These are phyloP conservation scores for Xylaria telfairii DNA, from an alignment of 495 filamentous ascomycete species.

Conservation along the genomic window DNA sequence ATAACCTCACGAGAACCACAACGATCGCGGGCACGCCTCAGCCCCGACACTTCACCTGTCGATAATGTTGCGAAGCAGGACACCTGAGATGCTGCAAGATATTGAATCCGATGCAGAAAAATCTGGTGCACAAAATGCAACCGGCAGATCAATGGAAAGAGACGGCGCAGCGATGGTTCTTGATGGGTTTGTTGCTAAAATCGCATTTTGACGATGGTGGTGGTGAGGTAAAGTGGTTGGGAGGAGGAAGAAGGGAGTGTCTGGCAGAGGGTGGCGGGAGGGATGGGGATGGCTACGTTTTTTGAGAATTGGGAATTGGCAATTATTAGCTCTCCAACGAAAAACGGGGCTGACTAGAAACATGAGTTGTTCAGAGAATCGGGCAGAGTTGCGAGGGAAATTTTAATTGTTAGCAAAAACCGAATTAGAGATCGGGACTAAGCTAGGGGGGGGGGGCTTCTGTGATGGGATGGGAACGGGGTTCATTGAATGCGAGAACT, in stretches of 20 bases:
- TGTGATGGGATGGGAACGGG: slow-evolving; percentile 16
- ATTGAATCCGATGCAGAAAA: slow-evolving; percentile 38
- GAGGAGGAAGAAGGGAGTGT: slow-evolving; percentile 54
- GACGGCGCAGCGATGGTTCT: slow-evolving; percentile 41
- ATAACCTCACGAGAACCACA: slow-evolving; percentile 50
- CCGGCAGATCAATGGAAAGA: slow-evolving; percentile 36
- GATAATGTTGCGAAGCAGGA: slow-evolving; percentile 30
- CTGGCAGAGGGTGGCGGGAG: slow-evolving; percentile 42
- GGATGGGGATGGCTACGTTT: slow-evolving; percentile 56
- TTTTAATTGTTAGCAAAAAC: slow-evolving; percentile 48
- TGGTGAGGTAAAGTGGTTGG: slow-evolving; percentile 41
- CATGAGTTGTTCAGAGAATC: slow-evolving; percentile 26
- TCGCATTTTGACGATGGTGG: slow-evolving; percentile 26
- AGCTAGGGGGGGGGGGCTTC: slow-evolving; percentile 29
- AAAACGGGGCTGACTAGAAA: slow-evolving; percentile 58
- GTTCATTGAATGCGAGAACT: slow-evolving; percentile 20
- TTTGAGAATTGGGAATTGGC: slow-evolving; percentile 46
- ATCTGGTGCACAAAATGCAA: slow-evolving; percentile 42
- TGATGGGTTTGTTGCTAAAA: slow-evolving; percentile 55
- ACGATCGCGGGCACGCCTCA: slow-evolving; percentile 24
- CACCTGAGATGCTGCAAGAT: slow-evolving; percentile 28
- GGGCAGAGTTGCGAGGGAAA: slow-evolving; percentile 50
- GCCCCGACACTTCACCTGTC: slow-evolving; percentile 15
- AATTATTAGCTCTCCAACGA: slow-evolving; percentile 41
- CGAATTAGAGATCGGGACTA: slow-evolving; percentile 54